These are phyloP conservation scores for Cadophora sp. DNA, from an alignment of 2,329 filamentous ascomycete species.

Conservation along the genomic window DNA sequence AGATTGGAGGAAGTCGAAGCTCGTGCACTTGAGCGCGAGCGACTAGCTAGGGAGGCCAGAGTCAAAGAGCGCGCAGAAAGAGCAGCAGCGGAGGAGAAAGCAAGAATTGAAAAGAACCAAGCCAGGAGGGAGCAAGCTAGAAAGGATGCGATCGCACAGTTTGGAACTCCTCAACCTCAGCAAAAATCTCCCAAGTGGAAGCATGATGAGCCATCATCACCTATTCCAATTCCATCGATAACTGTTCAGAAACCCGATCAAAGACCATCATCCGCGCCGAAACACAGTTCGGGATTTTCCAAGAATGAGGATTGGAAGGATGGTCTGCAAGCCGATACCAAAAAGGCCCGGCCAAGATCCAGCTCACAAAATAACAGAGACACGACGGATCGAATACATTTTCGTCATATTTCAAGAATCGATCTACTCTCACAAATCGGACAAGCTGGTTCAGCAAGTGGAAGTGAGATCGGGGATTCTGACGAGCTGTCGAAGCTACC, in stretches of 20 bases:
- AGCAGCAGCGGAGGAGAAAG: not conserved
- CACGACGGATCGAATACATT: not conserved
- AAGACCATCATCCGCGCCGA: not conserved
- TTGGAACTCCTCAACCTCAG: not conserved
- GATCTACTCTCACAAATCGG: not conserved
- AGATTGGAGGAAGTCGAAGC: not conserved
- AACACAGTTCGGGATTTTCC: not conserved
- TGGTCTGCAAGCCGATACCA: not conserved
- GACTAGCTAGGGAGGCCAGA: not conserved
- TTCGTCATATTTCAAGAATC: constrained; percentile 6
- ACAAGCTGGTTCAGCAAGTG: not conserved
- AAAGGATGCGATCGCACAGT: not conserved
- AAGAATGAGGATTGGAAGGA: not conserved
- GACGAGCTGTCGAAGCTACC: not conserved
- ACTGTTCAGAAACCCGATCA: not conserved
- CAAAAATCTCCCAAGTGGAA: not conserved
- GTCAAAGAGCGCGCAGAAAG: not conserved
- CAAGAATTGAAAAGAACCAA: not conserved
- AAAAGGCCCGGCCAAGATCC: not conserved
- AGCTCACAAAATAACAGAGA: constrained; percentile 10
- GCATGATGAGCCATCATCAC: not conserved
- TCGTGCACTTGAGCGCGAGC: not conserved
- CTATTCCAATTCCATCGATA: constrained; percentile 16
- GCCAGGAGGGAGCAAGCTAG: not conserved
- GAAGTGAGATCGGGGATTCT: not conserved